A percentile compares a stretch with the other conserved stretches of the same genome.
Conservation (phyloP, 495 filamentous ascomycete genomes). For the Penicillium daleae region DNA sequence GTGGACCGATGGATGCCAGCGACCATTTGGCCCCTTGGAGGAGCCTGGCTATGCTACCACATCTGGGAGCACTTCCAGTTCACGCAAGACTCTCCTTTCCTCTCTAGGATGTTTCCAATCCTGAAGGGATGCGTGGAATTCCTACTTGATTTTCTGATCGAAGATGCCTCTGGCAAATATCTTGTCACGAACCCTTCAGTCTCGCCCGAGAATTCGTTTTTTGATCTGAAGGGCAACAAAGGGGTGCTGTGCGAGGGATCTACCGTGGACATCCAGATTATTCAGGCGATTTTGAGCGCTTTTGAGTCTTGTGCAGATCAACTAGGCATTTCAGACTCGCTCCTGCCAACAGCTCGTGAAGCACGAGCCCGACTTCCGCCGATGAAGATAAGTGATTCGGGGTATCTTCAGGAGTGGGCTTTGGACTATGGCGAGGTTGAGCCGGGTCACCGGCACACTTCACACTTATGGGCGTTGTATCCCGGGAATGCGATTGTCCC, state of each 20-base stretch:
- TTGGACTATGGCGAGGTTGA: slow-evolving; percentile 50
- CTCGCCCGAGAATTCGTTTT: slow-evolving; percentile 54
- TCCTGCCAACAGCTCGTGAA: slow-evolving; percentile 20
- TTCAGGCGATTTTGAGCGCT: slow-evolving; percentile 42
- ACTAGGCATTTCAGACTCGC: slow-evolving; percentile 28
- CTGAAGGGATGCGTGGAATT: slow-evolving; percentile 46
- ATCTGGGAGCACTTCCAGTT: slow-evolving; percentile 52
- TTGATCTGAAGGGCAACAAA: slow-evolving; percentile 28
- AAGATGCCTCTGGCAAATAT: slow-evolving; percentile 40
- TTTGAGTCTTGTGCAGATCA: slow-evolving; percentile 33
- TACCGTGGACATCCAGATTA: slow-evolving; percentile 54
- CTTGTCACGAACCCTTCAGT: slow-evolving; percentile 50
- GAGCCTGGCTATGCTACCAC: slow-evolving; percentile 53
- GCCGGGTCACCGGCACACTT: slow-evolving; percentile 54
- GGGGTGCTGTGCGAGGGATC: slow-evolving; percentile 48
- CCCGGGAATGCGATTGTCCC: slow-evolving; percentile 35
- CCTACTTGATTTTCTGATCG: slow-evolving; percentile 49
- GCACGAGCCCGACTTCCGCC: slow-evolving; percentile 32
- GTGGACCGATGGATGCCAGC: slow-evolving; percentile 48
- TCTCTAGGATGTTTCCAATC: slow-evolving; percentile 39
- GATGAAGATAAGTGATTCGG: slow-evolving; percentile 41
- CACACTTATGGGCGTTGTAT: slow-evolving; percentile 50
- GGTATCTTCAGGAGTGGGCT: slow-evolving; percentile 54
- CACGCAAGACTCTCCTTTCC: slow-evolving; percentile 37
- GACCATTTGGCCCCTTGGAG: slow-evolving; percentile 53